Evolutionary conservation across 116 monocot genomes (phyloP).

Genomic region (Cymodocea nodosa): DNA sequence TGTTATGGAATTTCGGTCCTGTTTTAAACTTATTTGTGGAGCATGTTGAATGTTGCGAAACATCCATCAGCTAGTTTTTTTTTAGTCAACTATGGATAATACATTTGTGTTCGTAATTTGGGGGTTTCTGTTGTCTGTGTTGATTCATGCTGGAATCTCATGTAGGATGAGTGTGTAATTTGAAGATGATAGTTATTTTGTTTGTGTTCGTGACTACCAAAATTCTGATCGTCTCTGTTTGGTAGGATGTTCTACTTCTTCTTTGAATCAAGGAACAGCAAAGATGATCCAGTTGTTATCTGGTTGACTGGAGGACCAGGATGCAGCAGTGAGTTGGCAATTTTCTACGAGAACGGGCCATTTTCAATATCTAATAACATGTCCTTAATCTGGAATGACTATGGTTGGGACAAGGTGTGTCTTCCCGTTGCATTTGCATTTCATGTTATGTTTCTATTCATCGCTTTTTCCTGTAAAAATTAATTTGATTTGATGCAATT

Average conservation of each 20-base stretch:
- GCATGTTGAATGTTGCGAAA: no score
- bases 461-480: neutral
- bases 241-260: slow-evolving; percentile 89
- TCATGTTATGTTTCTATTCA: neutral
- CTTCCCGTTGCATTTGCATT: neutral
- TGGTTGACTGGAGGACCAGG: slow-evolving; percentile 96
- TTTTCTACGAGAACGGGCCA: slow-evolving; percentile 94
- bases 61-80: no score
- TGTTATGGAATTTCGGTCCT: no score
- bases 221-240: neutral
- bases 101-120: no score
- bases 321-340: slow-evolving; percentile 83
- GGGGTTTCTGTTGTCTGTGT: no score
- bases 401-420: slow-evolving; percentile 91
- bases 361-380: slow-evolving; percentile 53
- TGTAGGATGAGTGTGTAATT: no score
- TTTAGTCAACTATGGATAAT: no score
- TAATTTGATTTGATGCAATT: neutral
- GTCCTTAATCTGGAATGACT: slow-evolving; percentile 65
- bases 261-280: slow-evolving; percentile 69
- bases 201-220: neutral
- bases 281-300: slow-evolving; percentile 77
- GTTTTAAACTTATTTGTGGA: no score
- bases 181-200: no score
- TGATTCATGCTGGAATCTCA: no score